Conservation (phyloP, 2,329 filamentous ascomycete genomes). For the Ophiostoma piceae region DNA sequence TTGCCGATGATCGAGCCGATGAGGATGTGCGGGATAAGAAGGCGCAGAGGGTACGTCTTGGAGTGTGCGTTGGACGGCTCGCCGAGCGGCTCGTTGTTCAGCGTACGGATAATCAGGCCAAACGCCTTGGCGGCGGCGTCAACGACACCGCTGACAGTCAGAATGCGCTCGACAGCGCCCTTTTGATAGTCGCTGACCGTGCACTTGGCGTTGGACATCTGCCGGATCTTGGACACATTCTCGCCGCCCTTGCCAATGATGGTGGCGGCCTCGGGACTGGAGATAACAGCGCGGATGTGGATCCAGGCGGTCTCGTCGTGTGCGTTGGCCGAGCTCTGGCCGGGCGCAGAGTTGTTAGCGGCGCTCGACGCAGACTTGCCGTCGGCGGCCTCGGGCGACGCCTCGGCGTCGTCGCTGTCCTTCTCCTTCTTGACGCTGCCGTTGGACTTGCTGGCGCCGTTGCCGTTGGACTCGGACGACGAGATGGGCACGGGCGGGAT, state of each 20-base stretch:
- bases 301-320: constrained; percentile 96
- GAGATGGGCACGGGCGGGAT: constrained; percentile 34
- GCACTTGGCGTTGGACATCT: constrained; percentile 93
- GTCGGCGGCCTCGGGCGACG: constrained; percentile 60
- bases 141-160: constrained; percentile 93
- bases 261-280: constrained; percentile 92
- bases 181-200: constrained; percentile 98
- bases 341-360: constrained; percentile 39
- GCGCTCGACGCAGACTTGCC: constrained; percentile 43
- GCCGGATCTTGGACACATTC: constrained; percentile 95
- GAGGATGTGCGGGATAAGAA: constrained; percentile 92
- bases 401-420: constrained; percentile 59
- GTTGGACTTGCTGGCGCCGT: constrained; percentile 39
- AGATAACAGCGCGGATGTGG: constrained; percentile 93
- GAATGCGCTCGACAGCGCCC: constrained; percentile 92
- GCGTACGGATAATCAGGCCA: constrained; percentile 91
- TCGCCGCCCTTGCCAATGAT: constrained; percentile 98
- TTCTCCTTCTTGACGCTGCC: constrained; percentile 50
- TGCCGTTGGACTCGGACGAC: constrained; percentile 44
- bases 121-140: constrained; percentile 98
- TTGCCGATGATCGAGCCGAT: constrained; percentile 99
- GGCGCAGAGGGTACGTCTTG: constrained; percentile 93
- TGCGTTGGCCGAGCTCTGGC: constrained; percentile 47
- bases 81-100: constrained; percentile 93
- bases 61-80: constrained; percentile 85